Base-by-base conservation (phyloP, 2,329 filamentous ascomycete genomes). In the Ampelomyces quisqualis region DNA sequence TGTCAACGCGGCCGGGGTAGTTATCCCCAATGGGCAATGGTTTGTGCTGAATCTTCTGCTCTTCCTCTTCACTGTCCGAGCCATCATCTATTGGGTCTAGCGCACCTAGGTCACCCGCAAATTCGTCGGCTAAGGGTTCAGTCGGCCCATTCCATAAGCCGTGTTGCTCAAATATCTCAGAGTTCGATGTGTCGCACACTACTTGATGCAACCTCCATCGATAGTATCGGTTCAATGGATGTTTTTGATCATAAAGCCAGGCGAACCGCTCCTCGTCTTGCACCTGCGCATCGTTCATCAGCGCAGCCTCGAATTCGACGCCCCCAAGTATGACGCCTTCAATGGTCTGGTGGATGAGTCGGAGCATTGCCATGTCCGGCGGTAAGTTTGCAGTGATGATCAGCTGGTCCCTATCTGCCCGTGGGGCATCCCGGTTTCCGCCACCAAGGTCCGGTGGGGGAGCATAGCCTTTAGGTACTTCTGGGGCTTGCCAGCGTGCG, bases 161-260 rank as follows among this genome's bases (percentile, higher is more conserved):
- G 4, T 60, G 49, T 17, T 49, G 34, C 3, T 47, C 38, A 17
- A 63, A 65, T 7, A 65, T 57, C 33, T 62, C 59, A 2, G 51
- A 31, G 26, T 52, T 53, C 3, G 51, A 40, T 5, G 51, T 53
- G 23, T 57, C 83, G 1, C 86, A 90, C n/a, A 91, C 74, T 7
- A 91, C 77, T 55, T 93, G 84, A 87, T 90, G 96, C 30, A 97
- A 63, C 30, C 88, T 82, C 86, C 89, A 97, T 29, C 93, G 83
- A 67, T 97, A 97, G 79, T 90, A 98, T 11, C 94, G 11, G 86
- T 91, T 18, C 82, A 90, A 48, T 78, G 75, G 58, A 24, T 67
- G 64, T 84, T 90, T 51, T 84, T 79, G 14, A 65, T 97, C 86
- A 84, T 88, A 98, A 4, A 98, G 75, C 87, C 90, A 98, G 0